A percentile compares a stretch with the other conserved stretches of the same genome.
phyloP scores from a whole-genome alignment of 2,329 filamentous ascomycete species.

The Aspergillus brunneoviolaceus region DNA sequence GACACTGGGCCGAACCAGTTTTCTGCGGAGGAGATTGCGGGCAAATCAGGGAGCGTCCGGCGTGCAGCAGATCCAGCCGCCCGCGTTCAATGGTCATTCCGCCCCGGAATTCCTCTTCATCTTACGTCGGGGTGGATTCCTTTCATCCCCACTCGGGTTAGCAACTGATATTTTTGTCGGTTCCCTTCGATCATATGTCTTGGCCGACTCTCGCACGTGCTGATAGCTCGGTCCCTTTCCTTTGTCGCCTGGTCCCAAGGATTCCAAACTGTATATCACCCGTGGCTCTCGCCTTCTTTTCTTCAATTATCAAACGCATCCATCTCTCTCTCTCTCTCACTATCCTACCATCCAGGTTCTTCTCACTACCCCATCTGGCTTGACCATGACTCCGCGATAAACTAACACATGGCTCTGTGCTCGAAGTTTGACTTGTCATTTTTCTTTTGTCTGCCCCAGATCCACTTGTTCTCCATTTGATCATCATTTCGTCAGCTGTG shows the following conservation, averaged over 20 bases:
- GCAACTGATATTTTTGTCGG: conserved; percentile 4
- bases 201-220: conserved; percentile 6
- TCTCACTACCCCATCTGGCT: background rate
- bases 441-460: conserved; percentile 13
- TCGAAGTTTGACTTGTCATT: conserved; percentile 12
- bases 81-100: conserved; percentile 10
- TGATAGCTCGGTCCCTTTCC: conserved; percentile 3
- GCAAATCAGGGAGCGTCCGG: conserved; percentile 23
- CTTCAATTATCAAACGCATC: background rate
- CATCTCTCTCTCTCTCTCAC: background rate
- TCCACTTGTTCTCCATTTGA: conserved; percentile 9
- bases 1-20: conserved; percentile 1
- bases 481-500: background rate
- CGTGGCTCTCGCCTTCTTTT: background rate
- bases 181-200: conserved; percentile 3
- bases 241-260: conserved; percentile 1
- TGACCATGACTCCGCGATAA: conserved; percentile 8
- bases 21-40: conserved; percentile 7
- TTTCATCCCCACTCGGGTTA: background rate
- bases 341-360: background rate
- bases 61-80: conserved; percentile 17
- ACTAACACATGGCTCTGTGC: conserved; percentile 24
- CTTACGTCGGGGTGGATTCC: conserved; percentile 5
- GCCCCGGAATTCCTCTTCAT: background rate
- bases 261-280: background rate